phyloP scores from a whole-genome alignment of 148 eudicot genomes.

The Amaranthus hypochondriacus region DNA sequence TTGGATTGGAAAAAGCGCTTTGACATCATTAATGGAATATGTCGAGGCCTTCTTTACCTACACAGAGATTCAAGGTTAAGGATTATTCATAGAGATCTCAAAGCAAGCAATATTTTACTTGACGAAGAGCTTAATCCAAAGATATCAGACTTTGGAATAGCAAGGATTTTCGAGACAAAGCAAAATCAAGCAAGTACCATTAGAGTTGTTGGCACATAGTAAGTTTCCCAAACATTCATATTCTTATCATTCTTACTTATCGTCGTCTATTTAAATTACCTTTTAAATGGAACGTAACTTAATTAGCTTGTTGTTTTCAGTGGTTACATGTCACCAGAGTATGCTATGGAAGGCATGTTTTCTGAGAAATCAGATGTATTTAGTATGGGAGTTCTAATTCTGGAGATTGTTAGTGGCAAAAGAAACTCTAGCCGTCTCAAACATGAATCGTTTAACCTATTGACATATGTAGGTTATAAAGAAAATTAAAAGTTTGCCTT shows the following conservation, averaged over 20 bases:
- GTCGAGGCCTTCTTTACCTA: conserved; percentile 28
- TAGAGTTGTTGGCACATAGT: conserved; percentile 44
- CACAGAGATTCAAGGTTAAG: conserved; percentile 26
- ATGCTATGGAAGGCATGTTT: conserved; percentile 45
- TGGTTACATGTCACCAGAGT: conserved; percentile 57
- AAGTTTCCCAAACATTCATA: conserved; percentile 3
- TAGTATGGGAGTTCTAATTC: conserved; percentile 43
- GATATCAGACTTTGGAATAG: conserved; percentile 52
- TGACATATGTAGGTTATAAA: conserved; percentile 36
- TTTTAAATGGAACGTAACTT: background rate
- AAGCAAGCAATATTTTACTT: conserved; percentile 24
- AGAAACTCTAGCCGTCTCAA: conserved; percentile 23
- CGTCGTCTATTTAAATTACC: background rate
- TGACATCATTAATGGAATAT: conserved; percentile 30
- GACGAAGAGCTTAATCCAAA: conserved; percentile 23
- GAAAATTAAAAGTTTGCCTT: conserved; percentile 38
- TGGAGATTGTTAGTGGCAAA: conserved; percentile 45
- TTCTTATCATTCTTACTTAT: no score
- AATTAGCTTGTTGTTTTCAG: conserved; percentile 9
- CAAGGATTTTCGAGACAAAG: conserved; percentile 30
- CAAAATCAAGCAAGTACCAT: conserved; percentile 30
- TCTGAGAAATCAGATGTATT: conserved; percentile 54
- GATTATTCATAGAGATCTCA: conserved; percentile 4
- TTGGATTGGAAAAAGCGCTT: conserved; percentile 33
- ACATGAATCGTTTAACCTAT: conserved; percentile 20